phyloP scores from a whole-genome alignment of 2,329 filamentous ascomycete species.

The Zasmidium angulare region DNA sequence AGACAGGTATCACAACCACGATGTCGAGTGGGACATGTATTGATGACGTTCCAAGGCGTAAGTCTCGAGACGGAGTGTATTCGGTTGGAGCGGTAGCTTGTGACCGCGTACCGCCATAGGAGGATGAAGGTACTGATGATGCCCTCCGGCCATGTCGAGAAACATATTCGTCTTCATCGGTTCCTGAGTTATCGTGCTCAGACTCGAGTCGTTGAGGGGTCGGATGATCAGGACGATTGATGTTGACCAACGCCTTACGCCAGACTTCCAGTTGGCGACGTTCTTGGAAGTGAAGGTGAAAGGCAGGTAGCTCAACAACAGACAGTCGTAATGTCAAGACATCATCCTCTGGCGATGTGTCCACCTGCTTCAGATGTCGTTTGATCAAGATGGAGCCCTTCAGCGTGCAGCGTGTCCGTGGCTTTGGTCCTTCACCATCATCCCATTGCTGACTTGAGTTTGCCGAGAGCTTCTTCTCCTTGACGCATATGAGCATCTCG shows the following conservation, averaged over 20 bases:
- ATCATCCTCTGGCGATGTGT: slow-evolving; percentile 70
- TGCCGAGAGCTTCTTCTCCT: slow-evolving; percentile 77
- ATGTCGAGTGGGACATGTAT: slow-evolving; percentile 91
- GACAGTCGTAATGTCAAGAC: slow-evolving; percentile 87
- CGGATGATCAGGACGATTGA: slow-evolving; percentile 66
- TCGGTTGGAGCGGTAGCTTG: slow-evolving; percentile 87
- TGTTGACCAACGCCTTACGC: slow-evolving; percentile 81
- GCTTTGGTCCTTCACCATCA: slow-evolving; percentile 50
- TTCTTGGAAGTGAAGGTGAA: slow-evolving; percentile 87
- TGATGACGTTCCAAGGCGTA: slow-evolving; percentile 48
- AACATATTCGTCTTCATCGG: slow-evolving; percentile 38
- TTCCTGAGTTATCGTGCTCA: slow-evolving; percentile 64
- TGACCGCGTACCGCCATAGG: slow-evolving; percentile 78
- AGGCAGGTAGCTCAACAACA: slow-evolving; percentile 86
- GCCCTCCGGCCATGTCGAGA: slow-evolving; percentile 61
- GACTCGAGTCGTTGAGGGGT: slow-evolving; percentile 67
- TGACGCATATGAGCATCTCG: slow-evolving; percentile 99
- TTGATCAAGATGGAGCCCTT: slow-evolving; percentile 98
- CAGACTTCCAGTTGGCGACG: slow-evolving; percentile 82
- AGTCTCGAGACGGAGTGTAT: slow-evolving; percentile 70
- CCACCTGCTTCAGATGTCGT: slow-evolving; percentile 92
- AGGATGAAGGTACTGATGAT: slow-evolving; percentile 77
- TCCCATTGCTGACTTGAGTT: slow-evolving; percentile 64
- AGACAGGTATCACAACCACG: slow-evolving; percentile 94
- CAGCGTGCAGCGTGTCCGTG: slow-evolving; percentile 75